phyloP scores from a whole-genome alignment of 345 rosid genomes.

The Geranium rotundifolium region DNA sequence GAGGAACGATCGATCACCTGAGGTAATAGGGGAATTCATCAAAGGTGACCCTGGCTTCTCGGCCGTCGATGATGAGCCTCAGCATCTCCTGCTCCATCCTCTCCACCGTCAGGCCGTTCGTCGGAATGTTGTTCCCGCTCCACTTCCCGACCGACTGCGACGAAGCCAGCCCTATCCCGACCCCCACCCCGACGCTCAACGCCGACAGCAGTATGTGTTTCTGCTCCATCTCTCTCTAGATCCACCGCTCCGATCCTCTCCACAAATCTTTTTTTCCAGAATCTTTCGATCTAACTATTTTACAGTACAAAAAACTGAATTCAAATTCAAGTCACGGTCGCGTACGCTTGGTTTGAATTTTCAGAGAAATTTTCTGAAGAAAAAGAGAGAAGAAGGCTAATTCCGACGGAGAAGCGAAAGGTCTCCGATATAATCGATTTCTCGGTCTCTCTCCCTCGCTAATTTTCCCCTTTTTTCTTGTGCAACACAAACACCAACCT shows the following conservation, averaged over 20 bases:
- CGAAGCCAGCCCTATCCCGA: constrained; percentile 49
- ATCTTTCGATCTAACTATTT: no score
- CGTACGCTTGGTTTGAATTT: no score
- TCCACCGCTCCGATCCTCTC: neutral
- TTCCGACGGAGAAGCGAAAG: neutral
- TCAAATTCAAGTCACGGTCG: no score
- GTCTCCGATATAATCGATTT: neutral
- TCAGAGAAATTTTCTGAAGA: neutral
- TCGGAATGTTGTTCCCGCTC: constrained; percentile 19
- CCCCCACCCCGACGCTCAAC: constrained; percentile 50
- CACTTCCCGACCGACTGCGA: constrained; percentile 42
- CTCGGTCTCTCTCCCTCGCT: neutral
- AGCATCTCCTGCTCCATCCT: constrained; percentile 48
- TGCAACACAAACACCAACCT: neutral
- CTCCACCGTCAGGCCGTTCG: constrained; percentile 22
- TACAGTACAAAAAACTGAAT: no score
- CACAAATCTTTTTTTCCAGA: no score
- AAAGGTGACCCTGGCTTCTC: constrained; percentile 52
- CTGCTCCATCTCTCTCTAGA: constrained; percentile 31
- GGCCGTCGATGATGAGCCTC: constrained; percentile 43
- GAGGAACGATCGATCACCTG: constrained; percentile 22
- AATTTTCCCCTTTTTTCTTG: no score
- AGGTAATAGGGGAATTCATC: constrained; percentile 64
- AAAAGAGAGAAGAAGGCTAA: no score
- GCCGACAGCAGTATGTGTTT: constrained; percentile 43